Percentiles rank a stretch among this genome's conserved stretches.
Evolutionary conservation across 2,329 filamentous ascomycete genomes (phyloP).

Genomic region (Penicillium hordei): DNA sequence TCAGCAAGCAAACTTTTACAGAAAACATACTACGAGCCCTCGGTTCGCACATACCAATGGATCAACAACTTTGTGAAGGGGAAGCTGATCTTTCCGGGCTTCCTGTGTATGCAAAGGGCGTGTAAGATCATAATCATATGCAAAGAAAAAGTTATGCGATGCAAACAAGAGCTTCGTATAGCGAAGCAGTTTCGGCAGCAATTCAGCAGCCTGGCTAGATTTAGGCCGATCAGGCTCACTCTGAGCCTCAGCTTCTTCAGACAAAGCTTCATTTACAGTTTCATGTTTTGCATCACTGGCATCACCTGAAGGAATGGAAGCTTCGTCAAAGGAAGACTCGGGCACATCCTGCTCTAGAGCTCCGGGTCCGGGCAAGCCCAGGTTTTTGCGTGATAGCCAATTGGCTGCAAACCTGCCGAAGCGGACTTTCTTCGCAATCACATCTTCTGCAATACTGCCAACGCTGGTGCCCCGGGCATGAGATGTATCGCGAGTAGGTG

Average conservation of each 20-base stretch:
- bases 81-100: constrained; percentile 48
- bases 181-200: constrained; percentile 80
- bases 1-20: constrained; percentile 6
- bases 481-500: constrained; percentile 26
- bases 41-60: constrained; percentile 50
- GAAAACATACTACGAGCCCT: neutral
- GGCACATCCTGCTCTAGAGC: constrained; percentile 57
- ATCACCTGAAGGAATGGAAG: constrained; percentile 21
- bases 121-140: constrained; percentile 92
- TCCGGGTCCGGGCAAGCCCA: constrained; percentile 70
- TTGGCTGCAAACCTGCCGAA: constrained; percentile 87
- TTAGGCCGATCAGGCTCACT: constrained; percentile 10
- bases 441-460: constrained; percentile 77
- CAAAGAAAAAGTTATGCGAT: constrained; percentile 87
- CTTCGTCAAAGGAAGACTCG: constrained; percentile 24
- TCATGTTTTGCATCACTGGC: constrained; percentile 12
- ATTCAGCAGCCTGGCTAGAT: constrained; percentile 49
- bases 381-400: constrained; percentile 86
- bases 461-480: constrained; percentile 35
- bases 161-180: constrained; percentile 84
- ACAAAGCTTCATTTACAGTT: constrained; percentile 4
- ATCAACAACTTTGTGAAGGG: constrained; percentile 72
- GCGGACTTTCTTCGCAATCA: constrained; percentile 76
- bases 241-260: constrained; percentile 9
- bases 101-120: constrained; percentile 54